Base-by-base conservation (phyloP, 2,329 filamentous ascomycete genomes). In the Karstenula rhodostoma region DNA sequence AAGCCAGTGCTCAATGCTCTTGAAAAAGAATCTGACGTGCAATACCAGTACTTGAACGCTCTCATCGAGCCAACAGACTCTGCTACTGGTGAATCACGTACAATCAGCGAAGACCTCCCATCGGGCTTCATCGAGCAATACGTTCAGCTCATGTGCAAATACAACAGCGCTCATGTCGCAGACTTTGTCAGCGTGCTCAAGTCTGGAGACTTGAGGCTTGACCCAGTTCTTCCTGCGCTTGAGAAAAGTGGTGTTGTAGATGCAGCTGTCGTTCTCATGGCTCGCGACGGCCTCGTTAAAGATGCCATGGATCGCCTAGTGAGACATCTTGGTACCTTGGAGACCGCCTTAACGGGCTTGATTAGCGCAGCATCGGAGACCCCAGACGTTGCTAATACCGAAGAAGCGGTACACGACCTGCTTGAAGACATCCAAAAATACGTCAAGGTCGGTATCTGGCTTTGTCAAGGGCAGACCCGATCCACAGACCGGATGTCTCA, bases 191-290 rank as follows among this genome's bases (percentile, higher is more conserved):
- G 90, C 40, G 75, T 87, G 1, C 83, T 96, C 2, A 91, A 93
- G 67, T 89, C 89, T 3, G 89, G 90, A 12, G 89, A 97, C 73
- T 80, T 99, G 29, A 86, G 89, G 25, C 84, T 99, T 0, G 91
- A 95, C 13, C 86, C 88, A 55, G 84, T 99, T 0, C 83, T 99
- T 8, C 93, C 94, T 4, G 89, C 89, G 0, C 93, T 99, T 84
- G 96, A 99, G 77, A 87, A 90, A 63, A 93, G 89, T 44, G 94
- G 94, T 0, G 92, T 95, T 5, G 88, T 99, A 48, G 95, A 99
- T 80, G 96, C 94, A 4, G 94, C 93, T 0, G 92, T 99, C 7
- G 88, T 97, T 1, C 83, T 99, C 10, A 90, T 99, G 85, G 92
- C 93, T 42, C 87, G 92, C 60, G 93, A 97, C 73, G 95, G 96